A percentile compares a stretch with the other conserved stretches of the same genome.
These are phyloP conservation scores for Lagenidium sp. DNA, from an alignment of 352 stramenopile species.

Conservation along the genomic window DNA sequence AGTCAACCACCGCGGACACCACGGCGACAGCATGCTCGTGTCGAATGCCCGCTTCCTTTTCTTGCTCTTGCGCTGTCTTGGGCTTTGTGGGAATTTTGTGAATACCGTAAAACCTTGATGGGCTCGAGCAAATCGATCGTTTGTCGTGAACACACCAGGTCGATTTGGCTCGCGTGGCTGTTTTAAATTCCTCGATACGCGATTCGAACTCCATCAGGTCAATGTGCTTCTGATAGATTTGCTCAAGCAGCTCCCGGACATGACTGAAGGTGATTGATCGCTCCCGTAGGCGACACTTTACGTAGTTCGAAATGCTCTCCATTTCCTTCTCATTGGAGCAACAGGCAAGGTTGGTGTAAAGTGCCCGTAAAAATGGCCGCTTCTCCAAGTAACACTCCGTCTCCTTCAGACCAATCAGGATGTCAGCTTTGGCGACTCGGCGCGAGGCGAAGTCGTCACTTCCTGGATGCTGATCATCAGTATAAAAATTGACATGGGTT, in stretches of 20 bases:
- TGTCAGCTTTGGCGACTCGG: slow-evolving; percentile 53
- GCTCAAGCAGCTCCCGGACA: slow-evolving; percentile 6
- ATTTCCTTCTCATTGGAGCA: slow-evolving; percentile 50
- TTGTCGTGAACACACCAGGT: slow-evolving; percentile 50
- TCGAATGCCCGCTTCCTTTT: too few species aligned
- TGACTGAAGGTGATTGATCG: slow-evolving; percentile 21
- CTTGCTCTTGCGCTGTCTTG: too few species aligned
- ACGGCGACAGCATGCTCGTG: slow-evolving; percentile 20
- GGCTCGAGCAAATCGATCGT: slow-evolving; percentile 28
- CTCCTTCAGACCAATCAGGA: slow-evolving; percentile 34
- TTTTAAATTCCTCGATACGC: slow-evolving; percentile 28
- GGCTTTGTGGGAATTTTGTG: slow-evolving; percentile 34
- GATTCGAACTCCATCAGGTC: slow-evolving; percentile 25
- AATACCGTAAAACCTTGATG: slow-evolving; percentile 40
- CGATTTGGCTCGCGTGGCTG: slow-evolving; percentile 31
- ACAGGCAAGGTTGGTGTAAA: slow-evolving; percentile 45
- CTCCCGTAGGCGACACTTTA: slow-evolving; percentile 38
- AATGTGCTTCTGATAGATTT: slow-evolving; percentile 29
- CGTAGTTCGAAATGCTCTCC: slow-evolving; percentile 29
- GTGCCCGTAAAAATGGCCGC: slow-evolving; percentile 37
- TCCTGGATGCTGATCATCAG: background rate
- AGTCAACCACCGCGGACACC: slow-evolving; percentile 20
- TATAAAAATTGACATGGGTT: too few species aligned
- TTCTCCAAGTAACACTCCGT: slow-evolving; percentile 34
- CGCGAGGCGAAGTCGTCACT: slow-evolving; percentile 2